Percentiles rank a stretch among this genome's conserved stretches.
phyloP scores from a whole-genome alignment of 2,329 filamentous ascomycete genomes.

The Ceratocystis albifundus region DNA sequence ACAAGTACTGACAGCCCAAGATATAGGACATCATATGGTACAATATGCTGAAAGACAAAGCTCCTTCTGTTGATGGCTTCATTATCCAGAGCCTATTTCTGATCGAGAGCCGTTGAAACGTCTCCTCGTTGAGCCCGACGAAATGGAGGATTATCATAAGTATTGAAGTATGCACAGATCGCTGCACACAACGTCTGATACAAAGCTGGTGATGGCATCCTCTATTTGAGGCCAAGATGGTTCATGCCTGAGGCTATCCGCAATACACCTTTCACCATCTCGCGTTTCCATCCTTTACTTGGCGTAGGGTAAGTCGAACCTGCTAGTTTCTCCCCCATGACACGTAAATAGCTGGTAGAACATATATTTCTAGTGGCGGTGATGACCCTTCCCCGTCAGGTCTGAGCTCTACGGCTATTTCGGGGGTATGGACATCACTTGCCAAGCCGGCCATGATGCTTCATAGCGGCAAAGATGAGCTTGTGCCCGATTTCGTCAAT shows the following conservation, averaged over 20 bases:
- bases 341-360: neutral
- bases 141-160: conserved; percentile 35
- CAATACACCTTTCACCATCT: conserved; percentile 40
- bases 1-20: neutral
- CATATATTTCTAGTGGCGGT: conserved; percentile 42
- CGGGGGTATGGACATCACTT: conserved; percentile 52
- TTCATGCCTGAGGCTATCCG: conserved; percentile 33
- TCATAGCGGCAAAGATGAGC: conserved; percentile 55
- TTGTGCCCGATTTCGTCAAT: conserved; percentile 47
- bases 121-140: conserved; percentile 30
- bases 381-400: conserved; percentile 84
- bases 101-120: conserved; percentile 55
- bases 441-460: conserved; percentile 52
- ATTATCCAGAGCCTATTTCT: conserved; percentile 69
- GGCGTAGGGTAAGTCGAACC: conserved; percentile 37
- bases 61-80: conserved; percentile 55
- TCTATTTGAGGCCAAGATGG: conserved; percentile 44
- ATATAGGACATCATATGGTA: conserved; percentile 47
- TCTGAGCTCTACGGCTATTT: conserved; percentile 45
- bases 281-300: conserved; percentile 41
- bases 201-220: conserved; percentile 44
- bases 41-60: conserved; percentile 33
- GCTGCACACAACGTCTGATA: conserved; percentile 23
- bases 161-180: conserved; percentile 38
- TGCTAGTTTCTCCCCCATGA: neutral